Evolutionary conservation across 257 asterid genomes (phyloP).

Genomic region (Nicotiana obtusifolia): DNA sequence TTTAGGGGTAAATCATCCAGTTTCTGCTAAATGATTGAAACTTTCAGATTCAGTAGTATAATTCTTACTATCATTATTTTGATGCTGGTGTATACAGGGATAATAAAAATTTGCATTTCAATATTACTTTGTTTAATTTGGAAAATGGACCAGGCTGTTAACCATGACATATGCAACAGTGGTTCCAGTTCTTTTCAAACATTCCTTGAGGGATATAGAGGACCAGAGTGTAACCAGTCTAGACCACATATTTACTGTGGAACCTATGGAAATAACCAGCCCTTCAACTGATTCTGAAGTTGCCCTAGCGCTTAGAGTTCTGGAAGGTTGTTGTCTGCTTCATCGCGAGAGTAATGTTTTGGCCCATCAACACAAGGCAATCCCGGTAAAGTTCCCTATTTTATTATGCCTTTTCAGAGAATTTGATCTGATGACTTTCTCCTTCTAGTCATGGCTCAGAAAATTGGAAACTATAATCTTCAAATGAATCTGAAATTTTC

Average conservation of each 20-base stretch:
- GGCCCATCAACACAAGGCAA: slow-evolving; percentile 82
- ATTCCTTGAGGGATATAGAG: slow-evolving; percentile 70
- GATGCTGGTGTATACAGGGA: neutral
- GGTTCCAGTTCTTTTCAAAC: slow-evolving; percentile 80
- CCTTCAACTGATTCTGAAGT: slow-evolving; percentile 90
- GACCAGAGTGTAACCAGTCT: slow-evolving; percentile 59
- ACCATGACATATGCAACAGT: slow-evolving; percentile 30
- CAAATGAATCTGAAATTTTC: neutral
- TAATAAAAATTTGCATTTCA: neutral
- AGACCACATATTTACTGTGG: slow-evolving; percentile 71
- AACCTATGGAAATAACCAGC: slow-evolving; percentile 65
- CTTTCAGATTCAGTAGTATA: neutral
- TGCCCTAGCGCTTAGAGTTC: slow-evolving; percentile 85
- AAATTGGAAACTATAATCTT: neutral
- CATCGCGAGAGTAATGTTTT: slow-evolving; percentile 66
- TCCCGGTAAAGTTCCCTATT: slow-evolving; percentile 35
- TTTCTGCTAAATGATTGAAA: neutral
- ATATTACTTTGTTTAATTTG: neutral
- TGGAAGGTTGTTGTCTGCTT: slow-evolving; percentile 92
- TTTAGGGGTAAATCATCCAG: neutral
- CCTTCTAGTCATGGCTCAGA: neutral
- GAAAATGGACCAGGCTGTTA: neutral
- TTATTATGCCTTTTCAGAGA: neutral
- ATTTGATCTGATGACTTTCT: neutral
- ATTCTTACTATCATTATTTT: neutral